Evolutionary conservation across 108 stramenopile species (phyloP).

Genomic region (Cyclostephanos tholiformis): DNA sequence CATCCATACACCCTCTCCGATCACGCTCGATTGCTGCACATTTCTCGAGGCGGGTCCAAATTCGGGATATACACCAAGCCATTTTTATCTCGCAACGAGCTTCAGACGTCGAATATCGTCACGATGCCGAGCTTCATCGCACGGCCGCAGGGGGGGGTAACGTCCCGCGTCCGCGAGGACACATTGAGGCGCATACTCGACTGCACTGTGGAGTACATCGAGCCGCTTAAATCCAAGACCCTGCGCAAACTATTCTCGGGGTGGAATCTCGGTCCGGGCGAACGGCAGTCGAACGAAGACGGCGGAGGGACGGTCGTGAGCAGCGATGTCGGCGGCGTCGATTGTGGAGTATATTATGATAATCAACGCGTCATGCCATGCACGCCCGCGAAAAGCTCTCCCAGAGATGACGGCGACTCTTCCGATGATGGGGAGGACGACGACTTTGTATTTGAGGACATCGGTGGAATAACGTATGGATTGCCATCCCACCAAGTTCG

Average conservation of each 20-base stretch:
- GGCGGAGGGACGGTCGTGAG: not conserved
- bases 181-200: conserved; percentile 32
- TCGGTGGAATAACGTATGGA: conserved; percentile 31
- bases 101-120: conserved; percentile 40
- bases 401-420: conserved; percentile 14
- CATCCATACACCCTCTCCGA: conserved; percentile 36
- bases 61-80: conserved; percentile 34
- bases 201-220: conserved; percentile 37
- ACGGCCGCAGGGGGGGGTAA: conserved; percentile 12
- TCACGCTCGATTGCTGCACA: conserved; percentile 35
- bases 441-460: conserved; percentile 31
- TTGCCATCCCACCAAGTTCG: conserved; percentile 13
- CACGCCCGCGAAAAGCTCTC: not conserved
- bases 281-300: conserved; percentile 25
- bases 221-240: conserved; percentile 46
- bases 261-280: conserved; percentile 51
- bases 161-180: conserved; percentile 21
- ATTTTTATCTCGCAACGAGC: conserved; percentile 36
- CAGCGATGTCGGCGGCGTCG: conserved; percentile 13
- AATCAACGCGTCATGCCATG: conserved; percentile 10
- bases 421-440: conserved; percentile 25
- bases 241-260: conserved; percentile 41
- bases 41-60: conserved; percentile 24
- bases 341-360: conserved; percentile 22
- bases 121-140: conserved; percentile 43